Percentiles rank a stretch among this genome's conserved stretches.
Evolutionary conservation across 306 rosid genomes (phyloP).

Genomic region (Canavalia ensiformis): DNA sequence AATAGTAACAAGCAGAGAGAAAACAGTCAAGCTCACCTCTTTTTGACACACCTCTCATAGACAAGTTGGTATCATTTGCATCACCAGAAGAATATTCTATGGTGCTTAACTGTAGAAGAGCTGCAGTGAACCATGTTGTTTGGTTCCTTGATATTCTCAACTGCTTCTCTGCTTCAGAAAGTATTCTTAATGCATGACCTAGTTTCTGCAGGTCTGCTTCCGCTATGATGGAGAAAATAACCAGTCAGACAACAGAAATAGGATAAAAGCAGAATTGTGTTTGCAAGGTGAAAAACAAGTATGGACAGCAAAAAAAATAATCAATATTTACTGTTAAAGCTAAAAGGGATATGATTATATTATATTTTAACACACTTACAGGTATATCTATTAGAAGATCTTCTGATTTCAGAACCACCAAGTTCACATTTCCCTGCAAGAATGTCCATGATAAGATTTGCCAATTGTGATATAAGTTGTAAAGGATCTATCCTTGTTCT

Average conservation of each 20-base stretch:
- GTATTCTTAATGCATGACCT: constrained; percentile 75
- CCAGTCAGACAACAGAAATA: constrained; percentile 38
- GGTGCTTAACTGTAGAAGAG: constrained; percentile 83
- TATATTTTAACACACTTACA: constrained; percentile 58
- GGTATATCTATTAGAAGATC: constrained; percentile 59
- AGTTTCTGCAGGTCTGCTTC: constrained; percentile 76
- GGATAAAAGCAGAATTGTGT: neutral
- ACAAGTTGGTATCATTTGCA: constrained; percentile 59
- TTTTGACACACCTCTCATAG: constrained; percentile 48
- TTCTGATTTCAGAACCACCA: constrained; percentile 64
- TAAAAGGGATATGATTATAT: neutral
- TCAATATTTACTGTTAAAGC: neutral
- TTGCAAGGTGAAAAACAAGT: constrained; percentile 12
- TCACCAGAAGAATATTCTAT: constrained; percentile 60
- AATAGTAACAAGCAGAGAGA: constrained; percentile 18
- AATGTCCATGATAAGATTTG: constrained; percentile 93
- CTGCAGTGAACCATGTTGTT: constrained; percentile 90
- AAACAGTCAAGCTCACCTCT: constrained; percentile 55
- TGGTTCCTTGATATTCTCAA: constrained; percentile 85
- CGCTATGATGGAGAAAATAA: constrained; percentile 52
- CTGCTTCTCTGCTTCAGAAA: constrained; percentile 86
- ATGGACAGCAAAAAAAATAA: constrained; percentile 3
- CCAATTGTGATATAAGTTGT: constrained; percentile 86
- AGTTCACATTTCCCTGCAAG: constrained; percentile 77
- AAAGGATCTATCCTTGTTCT: constrained; percentile 84